Percentiles rank a stretch among this genome's conserved stretches.
Conservation (phyloP, 1,139 yeast species). For the Debaryomyces psychrophilus region DNA sequence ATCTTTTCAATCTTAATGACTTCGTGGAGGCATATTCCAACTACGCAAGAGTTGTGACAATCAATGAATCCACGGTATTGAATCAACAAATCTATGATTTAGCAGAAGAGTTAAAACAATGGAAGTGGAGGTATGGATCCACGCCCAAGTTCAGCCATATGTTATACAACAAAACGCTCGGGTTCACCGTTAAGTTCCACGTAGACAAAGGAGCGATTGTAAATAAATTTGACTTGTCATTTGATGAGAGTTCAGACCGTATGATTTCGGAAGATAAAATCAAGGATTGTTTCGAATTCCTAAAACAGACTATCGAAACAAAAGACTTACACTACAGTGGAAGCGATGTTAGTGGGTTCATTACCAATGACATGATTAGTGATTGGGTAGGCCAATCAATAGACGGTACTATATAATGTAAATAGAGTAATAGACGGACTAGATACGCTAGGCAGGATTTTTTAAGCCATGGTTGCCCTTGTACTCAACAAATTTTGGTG, state of each 20-base stretch:
- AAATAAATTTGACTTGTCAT: conserved; percentile 24
- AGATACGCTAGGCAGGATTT: conserved; percentile 10
- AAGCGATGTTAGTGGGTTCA: conserved; percentile 47
- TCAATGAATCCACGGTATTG: conserved; percentile 37
- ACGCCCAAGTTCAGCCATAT: conserved; percentile 67
- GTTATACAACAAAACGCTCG: conserved; percentile 34
- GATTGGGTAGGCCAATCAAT: conserved; percentile 52
- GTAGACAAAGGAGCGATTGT: conserved; percentile 47
- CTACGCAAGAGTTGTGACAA: conserved; percentile 16
- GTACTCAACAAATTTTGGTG: conserved; percentile 54
- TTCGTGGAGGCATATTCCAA: conserved; percentile 26
- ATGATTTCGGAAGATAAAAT: conserved; percentile 22
- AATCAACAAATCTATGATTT: conserved; percentile 50
- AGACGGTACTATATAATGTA: conserved; percentile 53
- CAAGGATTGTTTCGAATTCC: conserved; percentile 32
- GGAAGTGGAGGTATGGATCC: conserved; percentile 76
- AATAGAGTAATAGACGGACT: conserved; percentile 7
- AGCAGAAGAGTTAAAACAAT: conserved; percentile 49
- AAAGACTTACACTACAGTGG: conserved; percentile 43
- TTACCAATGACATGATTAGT: conserved; percentile 46
- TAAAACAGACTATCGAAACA: conserved; percentile 30
- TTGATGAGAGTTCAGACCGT: conserved; percentile 18
- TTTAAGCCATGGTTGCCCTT: conserved; percentile 59
- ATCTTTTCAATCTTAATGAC: conserved; percentile 39
- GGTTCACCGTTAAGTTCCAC: conserved; percentile 37